Percentiles rank a stretch among this genome's conserved stretches.
Evolutionary conservation across 768 basidiomycete species (phyloP).

Genomic region (Calvatia gigantea): DNA sequence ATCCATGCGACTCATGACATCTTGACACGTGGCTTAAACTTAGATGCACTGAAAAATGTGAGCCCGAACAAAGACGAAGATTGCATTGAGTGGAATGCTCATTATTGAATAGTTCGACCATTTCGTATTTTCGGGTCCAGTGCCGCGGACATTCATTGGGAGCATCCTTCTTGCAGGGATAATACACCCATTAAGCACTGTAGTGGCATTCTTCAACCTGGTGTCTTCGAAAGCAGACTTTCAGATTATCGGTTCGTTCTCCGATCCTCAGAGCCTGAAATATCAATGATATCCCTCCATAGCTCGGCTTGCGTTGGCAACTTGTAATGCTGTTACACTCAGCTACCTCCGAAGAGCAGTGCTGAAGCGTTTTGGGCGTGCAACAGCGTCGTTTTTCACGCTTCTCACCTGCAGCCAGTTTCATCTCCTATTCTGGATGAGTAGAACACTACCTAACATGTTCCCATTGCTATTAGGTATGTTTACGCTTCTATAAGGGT

Average conservation of each 20-base stretch:
- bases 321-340: conserved; percentile 59
- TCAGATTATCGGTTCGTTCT: conserved; percentile 62
- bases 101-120: conserved; percentile 78
- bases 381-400: conserved; percentile 54
- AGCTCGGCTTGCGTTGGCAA: conserved; percentile 77
- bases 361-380: conserved; percentile 57
- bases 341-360: conserved; percentile 62
- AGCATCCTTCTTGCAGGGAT: conserved; percentile 65
- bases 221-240: conserved; percentile 58
- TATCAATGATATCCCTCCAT: conserved; percentile 1
- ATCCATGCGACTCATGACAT: conserved; percentile 90
- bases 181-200: conserved; percentile 42
- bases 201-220: conserved; percentile 39
- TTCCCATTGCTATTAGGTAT: conserved; percentile 79
- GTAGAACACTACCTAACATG: conserved; percentile 93
- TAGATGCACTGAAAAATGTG: conserved; percentile 45
- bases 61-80: conserved; percentile 25
- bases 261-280: not conserved
- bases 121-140: conserved; percentile 79
- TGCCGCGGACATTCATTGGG: conserved; percentile 86
- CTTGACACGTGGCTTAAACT: conserved; percentile 64
- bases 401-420: conserved; percentile 82
- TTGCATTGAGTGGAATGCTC: conserved; percentile 4
- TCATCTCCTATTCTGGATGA: conserved; percentile 91
- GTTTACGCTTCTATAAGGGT: conserved; percentile 11